Evolutionary conservation across 768 basidiomycete species (phyloP), one percentile per base, ranked within the genome.

Genomic region (Lactarius trivialis): DNA sequence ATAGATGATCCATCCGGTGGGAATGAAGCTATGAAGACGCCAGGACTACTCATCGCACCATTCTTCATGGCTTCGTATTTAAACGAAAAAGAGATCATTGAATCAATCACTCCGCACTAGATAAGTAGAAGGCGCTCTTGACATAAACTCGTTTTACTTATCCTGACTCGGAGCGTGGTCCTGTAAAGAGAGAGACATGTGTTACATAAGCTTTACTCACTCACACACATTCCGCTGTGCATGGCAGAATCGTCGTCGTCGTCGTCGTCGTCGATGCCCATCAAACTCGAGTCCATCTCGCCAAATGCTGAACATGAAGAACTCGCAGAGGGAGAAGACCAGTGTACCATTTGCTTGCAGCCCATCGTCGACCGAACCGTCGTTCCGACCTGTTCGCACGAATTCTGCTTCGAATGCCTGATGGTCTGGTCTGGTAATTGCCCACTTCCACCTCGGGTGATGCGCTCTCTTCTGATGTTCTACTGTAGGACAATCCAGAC

Each of bases 351-450:
- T 36, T 98, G 94, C 69, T 76, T 98, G 26, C 91, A 95, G 68
- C 63, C 76, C 12, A 76, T 94, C 56, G 76, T 79, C 15, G 92
- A 97, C 75, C 78, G 89, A 50, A 89, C 93, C 0, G 80, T 95
- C 41, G 77, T 96, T 28, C 91, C 93, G 1, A 80, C 78, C 8
- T 97, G 94, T 73, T 89, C 91, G 2, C 94, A 98, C 76, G 89
- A 91, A 70, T 95, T 95, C 70, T 98, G 94, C 69, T 96, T 96
- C 67, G 89, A 91, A 60, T 98, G 94, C 71, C 79, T 97, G 26
- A 76, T 88, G 52, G 74, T 93, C 1, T 96, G 93, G 94, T 82
- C 89, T 57, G 86, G 90, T 90, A 63, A 67, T 81, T 75, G 39
- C 17, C 33, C 54, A 43, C 6, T n/a, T 49, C 55, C 3, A 43